phyloP scores from a whole-genome alignment of 768 basidiomycete species.

The Cytidiella melzeri region DNA sequence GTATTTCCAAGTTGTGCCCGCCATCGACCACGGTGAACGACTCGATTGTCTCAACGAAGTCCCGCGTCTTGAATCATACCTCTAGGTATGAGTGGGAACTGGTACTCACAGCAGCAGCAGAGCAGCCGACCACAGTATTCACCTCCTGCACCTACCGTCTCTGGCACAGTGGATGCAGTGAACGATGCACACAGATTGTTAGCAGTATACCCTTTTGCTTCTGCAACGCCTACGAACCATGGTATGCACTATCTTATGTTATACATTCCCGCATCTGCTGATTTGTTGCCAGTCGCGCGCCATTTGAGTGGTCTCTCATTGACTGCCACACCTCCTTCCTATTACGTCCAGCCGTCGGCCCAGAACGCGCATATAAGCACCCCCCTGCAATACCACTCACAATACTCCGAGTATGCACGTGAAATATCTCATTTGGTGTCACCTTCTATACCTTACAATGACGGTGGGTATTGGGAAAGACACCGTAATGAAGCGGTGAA shows the following conservation, averaged over 20 bases:
- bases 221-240: constrained; percentile 71
- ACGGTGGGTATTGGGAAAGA: constrained; percentile 58
- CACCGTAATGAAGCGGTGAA: constrained; percentile 56
- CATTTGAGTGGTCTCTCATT: constrained; percentile 59
- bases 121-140: background rate
- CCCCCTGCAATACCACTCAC: constrained; percentile 39
- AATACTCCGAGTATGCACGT: constrained; percentile 64
- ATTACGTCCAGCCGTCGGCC: constrained; percentile 55
- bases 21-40: no score
- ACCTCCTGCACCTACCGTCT: background rate
- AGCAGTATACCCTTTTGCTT: constrained; percentile 66
- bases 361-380: constrained; percentile 26
- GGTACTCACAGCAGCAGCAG: constrained; percentile 8
- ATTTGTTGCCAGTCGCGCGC: constrained; percentile 44
- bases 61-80: background rate
- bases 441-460: constrained; percentile 36
- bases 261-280: constrained; percentile 15
- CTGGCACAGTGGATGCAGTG: constrained; percentile 39
- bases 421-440: constrained; percentile 52
- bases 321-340: constrained; percentile 55
- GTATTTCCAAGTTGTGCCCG: background rate
- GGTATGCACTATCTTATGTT: constrained; percentile 35
- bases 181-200: constrained; percentile 65
- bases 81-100: constrained; percentile 2
- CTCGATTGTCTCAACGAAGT: no score